A percentile compares a stretch with the other conserved stretches of the same genome.
These are phyloP conservation scores for Aquilaria yunnanensis DNA, from an alignment of 345 rosid species.

Conservation along the genomic window DNA sequence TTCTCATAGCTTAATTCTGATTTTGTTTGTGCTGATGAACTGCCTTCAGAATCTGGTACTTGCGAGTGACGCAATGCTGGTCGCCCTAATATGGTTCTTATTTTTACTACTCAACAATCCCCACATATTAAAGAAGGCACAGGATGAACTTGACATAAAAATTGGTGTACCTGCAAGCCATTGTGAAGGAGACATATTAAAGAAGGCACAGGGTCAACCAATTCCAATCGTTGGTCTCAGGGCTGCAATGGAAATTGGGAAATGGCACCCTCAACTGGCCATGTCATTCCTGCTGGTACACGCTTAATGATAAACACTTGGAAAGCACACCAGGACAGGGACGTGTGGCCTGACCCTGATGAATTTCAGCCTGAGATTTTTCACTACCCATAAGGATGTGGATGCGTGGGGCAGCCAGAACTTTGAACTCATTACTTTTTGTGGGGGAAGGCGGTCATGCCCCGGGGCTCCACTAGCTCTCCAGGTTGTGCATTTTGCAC, in stretches of 20 bases:
- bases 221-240: neutral
- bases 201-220: neutral
- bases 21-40: neutral
- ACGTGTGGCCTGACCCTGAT: slow-evolving; percentile 3
- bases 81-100: neutral
- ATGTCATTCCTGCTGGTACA: slow-evolving; percentile 4
- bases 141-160: too few species aligned
- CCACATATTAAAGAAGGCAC: too few species aligned
- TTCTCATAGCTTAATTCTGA: too few species aligned
- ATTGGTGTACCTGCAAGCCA: too few species aligned
- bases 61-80: slow-evolving; percentile 15
- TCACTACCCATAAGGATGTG: neutral
- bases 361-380: slow-evolving; percentile 9
- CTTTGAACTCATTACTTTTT: too few species aligned
- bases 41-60: slow-evolving; percentile 11
- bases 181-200: slow-evolving; percentile 16
- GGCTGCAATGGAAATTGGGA: slow-evolving; percentile 4
- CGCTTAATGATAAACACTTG: slow-evolving; percentile 3
- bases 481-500: too few species aligned
- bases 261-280: slow-evolving; percentile 1
- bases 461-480: too few species aligned
- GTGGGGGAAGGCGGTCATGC: too few species aligned
- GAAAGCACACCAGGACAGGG: slow-evolving; percentile 7
- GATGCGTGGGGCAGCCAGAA: too few species aligned
- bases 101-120: too few species aligned